These are phyloP conservation scores for Sugiyamaella mastotermitis DNA, from an alignment of 805 yeast genomes.

Conservation along the genomic window DNA sequence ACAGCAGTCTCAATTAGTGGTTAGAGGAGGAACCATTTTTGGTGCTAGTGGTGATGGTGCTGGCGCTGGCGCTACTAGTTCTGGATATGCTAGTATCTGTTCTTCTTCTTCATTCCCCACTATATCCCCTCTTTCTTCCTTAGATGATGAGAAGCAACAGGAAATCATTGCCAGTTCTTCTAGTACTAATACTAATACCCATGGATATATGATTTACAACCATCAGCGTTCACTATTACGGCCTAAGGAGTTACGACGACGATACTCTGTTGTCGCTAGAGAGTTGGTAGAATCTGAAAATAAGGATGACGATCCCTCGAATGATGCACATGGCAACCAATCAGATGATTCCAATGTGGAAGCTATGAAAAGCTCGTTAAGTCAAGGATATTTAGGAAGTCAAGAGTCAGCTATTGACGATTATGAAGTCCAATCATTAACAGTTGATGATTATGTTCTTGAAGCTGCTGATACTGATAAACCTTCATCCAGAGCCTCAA, in stretches of 20 bases:
- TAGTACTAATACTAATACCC: neutral
- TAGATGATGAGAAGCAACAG: conserved; percentile 20
- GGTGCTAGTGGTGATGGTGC: conserved; percentile 4
- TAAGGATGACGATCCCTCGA: too few species aligned
- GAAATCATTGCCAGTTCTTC: conserved; percentile 10
- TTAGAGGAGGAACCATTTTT: conserved; percentile 10
- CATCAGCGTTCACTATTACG: conserved; percentile 7
- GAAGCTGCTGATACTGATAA: conserved; percentile 1
- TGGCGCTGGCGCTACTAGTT: conserved; percentile 3
- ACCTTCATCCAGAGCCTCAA: too few species aligned
- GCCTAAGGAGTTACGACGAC: neutral
- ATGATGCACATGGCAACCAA: too few species aligned
- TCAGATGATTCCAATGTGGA: too few species aligned
- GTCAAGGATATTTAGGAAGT: too few species aligned
- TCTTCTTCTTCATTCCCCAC: conserved; percentile 16
- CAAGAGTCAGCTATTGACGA: too few species aligned
- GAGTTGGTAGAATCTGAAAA: neutral
- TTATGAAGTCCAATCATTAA: neutral
- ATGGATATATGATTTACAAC: conserved; percentile 11
- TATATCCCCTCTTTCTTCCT: conserved; percentile 17
- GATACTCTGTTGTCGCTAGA: conserved; percentile 1
- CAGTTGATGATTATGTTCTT: conserved; percentile 1
- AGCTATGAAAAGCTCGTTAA: too few species aligned
- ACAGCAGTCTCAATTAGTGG: conserved; percentile 32
- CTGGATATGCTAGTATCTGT: conserved; percentile 16